Percentiles rank a stretch among this genome's conserved stretches.
Evolutionary conservation across 83 land plant genomes (phyloP).

Genomic region (Larix sibirica): DNA sequence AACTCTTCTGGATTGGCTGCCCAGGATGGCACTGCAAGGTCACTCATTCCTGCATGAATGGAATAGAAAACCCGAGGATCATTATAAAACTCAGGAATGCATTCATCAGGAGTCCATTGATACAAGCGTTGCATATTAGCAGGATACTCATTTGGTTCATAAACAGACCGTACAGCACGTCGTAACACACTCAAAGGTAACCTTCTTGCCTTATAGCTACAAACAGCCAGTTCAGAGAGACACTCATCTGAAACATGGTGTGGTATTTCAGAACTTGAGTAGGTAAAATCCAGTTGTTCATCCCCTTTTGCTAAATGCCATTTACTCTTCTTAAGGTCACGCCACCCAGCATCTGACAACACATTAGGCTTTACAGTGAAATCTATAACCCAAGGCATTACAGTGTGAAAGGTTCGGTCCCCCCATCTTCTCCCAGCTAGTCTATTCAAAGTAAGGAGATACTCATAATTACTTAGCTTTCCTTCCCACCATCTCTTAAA

Average conservation of each 20-base stretch:
- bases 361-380: slow-evolving; percentile 86
- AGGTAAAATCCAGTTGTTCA: slow-evolving; percentile 97
- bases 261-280: slow-evolving; percentile 81
- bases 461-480: slow-evolving; percentile 89
- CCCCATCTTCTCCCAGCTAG: slow-evolving; percentile 98
- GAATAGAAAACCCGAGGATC: slow-evolving; percentile 84
- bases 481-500: slow-evolving; percentile 85
- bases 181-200: slow-evolving; percentile 74
- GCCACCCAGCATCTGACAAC: slow-evolving; percentile 74
- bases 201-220: slow-evolving; percentile 97
- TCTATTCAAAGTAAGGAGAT: slow-evolving; percentile 79
- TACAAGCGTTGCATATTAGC: slow-evolving; percentile 90
- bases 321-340: slow-evolving; percentile 88
- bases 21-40: slow-evolving; percentile 89
- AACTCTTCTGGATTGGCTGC: slow-evolving; percentile 82
- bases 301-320: slow-evolving; percentile 98
- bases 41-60: slow-evolving; percentile 78
- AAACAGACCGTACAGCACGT: slow-evolving; percentile 91
- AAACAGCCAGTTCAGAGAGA: slow-evolving; percentile 94
- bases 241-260: slow-evolving; percentile 99
- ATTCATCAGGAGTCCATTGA: slow-evolving; percentile 99
- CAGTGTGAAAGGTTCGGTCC: slow-evolving; percentile 81
- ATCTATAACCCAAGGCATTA: slow-evolving; percentile 99
- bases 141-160: slow-evolving; percentile 99
- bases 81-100: slow-evolving; percentile 94